A percentile compares a stretch with the other conserved stretches of the same genome.
phyloP scores from a whole-genome alignment of 108 stramenopile species.

The Skeletonema menzelii region DNA sequence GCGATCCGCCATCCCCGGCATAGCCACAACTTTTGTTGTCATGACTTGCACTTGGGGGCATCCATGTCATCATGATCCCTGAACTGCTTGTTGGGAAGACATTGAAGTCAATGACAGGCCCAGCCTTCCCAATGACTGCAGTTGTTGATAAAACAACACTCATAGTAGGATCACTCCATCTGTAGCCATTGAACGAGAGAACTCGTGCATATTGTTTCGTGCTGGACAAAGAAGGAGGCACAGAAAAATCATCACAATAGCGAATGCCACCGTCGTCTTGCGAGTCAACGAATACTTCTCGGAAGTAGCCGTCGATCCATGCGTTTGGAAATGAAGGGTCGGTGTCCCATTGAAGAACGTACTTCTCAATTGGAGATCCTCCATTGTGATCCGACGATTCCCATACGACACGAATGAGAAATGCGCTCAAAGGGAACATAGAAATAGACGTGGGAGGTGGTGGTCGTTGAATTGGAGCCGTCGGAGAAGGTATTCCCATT shows the following conservation, averaged over 20 bases:
- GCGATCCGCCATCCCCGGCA: constrained; percentile 81
- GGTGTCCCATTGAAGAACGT: constrained; percentile 78
- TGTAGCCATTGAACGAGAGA: constrained; percentile 70
- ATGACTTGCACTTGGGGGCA: constrained; percentile 29
- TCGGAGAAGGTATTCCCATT: constrained; percentile 32
- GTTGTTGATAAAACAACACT: neutral
- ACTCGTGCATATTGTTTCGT: constrained; percentile 69
- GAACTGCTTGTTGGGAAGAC: constrained; percentile 53
- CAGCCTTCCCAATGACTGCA: constrained; percentile 28
- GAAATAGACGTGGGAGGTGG: constrained; percentile 40
- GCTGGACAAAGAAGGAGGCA: constrained; percentile 44
- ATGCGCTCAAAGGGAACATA: constrained; percentile 63
- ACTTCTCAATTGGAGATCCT: constrained; percentile 60
- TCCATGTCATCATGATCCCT: constrained; percentile 76
- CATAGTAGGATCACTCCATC: constrained; percentile 44
- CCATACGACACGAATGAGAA: constrained; percentile 73
- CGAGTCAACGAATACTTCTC: constrained; percentile 19
- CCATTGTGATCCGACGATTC: constrained; percentile 55
- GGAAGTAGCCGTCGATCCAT: constrained; percentile 23
- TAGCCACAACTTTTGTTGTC: constrained; percentile 51
- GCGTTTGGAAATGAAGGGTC: constrained; percentile 40
- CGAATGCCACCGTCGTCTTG: constrained; percentile 2
- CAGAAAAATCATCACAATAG: constrained; percentile 68
- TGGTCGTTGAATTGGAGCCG: constrained; percentile 62
- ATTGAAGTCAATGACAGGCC: constrained; percentile 39